Evolutionary conservation across 1,284 basidiomycete species (phyloP).

Genomic region (Paramarasmius palmivorus): DNA sequence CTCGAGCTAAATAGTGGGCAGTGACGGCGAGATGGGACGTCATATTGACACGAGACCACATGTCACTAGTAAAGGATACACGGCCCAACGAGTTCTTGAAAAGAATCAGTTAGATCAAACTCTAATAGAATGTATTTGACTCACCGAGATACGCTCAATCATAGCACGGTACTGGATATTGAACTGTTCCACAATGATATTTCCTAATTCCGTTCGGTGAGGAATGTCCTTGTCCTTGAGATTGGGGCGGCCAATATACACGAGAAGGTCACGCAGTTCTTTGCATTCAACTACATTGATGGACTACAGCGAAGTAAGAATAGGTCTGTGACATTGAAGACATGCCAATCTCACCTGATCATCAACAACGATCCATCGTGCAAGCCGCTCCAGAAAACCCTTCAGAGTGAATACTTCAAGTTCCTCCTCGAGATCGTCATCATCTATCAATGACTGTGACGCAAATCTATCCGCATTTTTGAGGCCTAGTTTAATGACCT

Average conservation of each 20-base stretch:
- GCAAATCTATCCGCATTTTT: too few species aligned
- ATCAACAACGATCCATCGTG: background rate
- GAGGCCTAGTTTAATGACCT: too few species aligned
- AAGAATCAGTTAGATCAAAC: background rate
- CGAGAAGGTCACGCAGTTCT: background rate
- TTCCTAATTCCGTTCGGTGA: background rate
- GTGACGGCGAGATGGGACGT: constrained; percentile 26
- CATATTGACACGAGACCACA: constrained; percentile 26
- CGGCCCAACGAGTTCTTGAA: constrained; percentile 24
- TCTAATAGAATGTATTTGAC: background rate
- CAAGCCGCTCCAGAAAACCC: background rate
- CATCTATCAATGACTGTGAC: too few species aligned
- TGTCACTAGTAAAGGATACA: constrained; percentile 26
- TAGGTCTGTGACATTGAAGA: background rate
- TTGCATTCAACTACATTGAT: background rate
- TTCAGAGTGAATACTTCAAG: background rate
- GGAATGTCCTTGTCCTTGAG: background rate
- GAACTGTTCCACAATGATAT: constrained; percentile 13
- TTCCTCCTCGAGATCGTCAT: too few species aligned
- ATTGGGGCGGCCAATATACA: background rate
- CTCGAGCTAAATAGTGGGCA: constrained; percentile 18
- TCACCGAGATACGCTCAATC: constrained; percentile 21
- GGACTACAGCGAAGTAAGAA: background rate
- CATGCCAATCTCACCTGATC: background rate
- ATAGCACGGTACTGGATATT: constrained; percentile 19